Evolutionary conservation across 139 green algal species (phyloP).

Genomic region (Chlamydomonas eustigma): DNA sequence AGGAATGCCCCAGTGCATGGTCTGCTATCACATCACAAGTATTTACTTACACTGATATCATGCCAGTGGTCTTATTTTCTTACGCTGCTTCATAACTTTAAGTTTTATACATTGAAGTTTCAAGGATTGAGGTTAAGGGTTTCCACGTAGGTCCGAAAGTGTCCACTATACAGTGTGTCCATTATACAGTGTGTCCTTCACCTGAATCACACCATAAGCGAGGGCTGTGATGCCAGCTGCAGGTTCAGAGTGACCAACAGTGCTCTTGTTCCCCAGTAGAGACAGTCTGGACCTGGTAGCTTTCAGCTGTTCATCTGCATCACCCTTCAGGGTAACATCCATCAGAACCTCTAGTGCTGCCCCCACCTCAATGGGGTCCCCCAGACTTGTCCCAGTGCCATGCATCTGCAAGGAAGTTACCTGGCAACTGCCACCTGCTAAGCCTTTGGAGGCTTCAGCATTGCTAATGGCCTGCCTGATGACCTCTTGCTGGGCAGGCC

Average conservation of each 20-base stretch:
- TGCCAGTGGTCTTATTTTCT: too few relatives aligned
- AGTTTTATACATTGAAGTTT: too few relatives aligned
- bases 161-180: too few relatives aligned
- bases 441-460: neutral
- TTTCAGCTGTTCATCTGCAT: slow-evolving; percentile 51
- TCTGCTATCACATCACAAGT: too few relatives aligned
- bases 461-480: slow-evolving; percentile 49
- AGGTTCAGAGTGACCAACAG: slow-evolving; percentile 71
- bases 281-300: neutral
- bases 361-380: slow-evolving; percentile 86
- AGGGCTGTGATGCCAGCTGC: slow-evolving; percentile 38
- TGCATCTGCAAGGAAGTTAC: slow-evolving; percentile 67
- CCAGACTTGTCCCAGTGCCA: slow-evolving; percentile 74
- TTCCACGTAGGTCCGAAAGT: too few relatives aligned
- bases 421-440: too few relatives aligned
- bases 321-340: slow-evolving; percentile 44
- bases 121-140: too few relatives aligned
- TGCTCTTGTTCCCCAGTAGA: slow-evolving; percentile 43
- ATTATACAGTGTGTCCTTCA: too few relatives aligned
- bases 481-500: slow-evolving; percentile 78
- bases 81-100: too few relatives aligned
- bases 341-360: slow-evolving; percentile 47
- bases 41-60: too few relatives aligned
- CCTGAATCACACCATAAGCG: neutral
- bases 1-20: too few relatives aligned